Evolutionary conservation across 192 early-diverging fungal genomes (phyloP), one percentile per base, ranked within the genome.

Genomic region (Umbelopsis ramanniana): DNA sequence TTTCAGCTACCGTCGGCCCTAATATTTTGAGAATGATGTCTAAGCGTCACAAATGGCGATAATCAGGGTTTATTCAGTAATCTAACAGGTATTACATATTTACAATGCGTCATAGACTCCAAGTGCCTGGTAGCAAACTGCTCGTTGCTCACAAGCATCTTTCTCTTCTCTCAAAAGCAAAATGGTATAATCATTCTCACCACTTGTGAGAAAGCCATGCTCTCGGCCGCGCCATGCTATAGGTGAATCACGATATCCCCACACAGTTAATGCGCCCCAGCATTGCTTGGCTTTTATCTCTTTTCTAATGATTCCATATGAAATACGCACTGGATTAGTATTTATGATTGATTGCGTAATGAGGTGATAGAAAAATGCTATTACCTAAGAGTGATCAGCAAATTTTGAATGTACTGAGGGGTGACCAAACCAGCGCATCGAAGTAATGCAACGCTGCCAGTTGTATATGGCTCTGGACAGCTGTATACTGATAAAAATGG

Each of bases 141-240:
- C 57, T 14, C 11, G 57, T n/a, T 63, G 26, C 14, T 35, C 29
- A 12, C 33, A 19, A 38, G 8, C 35, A 14, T 19, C 57, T 37
- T 35, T 19, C 33, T 63, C 35, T 11, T 63, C 57, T 14, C 19
- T 19, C 48, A 75, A 53, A 22, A 76, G 63, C 22, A 76, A 52
- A n/a, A 76, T 46, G 21, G 75, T 76, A 33, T 71, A 76, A 57
- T 76, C 75, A 40, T 76, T 76, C 60, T 76, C 75, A 29, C 75
- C 75, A 35, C 52, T 71, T 3, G 71, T 40, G 37, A 72, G 71
- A 10, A 43, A 47, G 24, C 71, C 67, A 9, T 76, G 75, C 46
- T 71, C 63, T 11, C 46, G 50, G 11, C 67, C 46, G 43, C 70
- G n/a, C 75, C 75, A 76, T 10, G 69, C 66, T 11, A 72, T 54